These are phyloP conservation scores for Colletotrichum abscissum DNA, from an alignment of 2,329 filamentous ascomycete species.

Conservation along the genomic window DNA sequence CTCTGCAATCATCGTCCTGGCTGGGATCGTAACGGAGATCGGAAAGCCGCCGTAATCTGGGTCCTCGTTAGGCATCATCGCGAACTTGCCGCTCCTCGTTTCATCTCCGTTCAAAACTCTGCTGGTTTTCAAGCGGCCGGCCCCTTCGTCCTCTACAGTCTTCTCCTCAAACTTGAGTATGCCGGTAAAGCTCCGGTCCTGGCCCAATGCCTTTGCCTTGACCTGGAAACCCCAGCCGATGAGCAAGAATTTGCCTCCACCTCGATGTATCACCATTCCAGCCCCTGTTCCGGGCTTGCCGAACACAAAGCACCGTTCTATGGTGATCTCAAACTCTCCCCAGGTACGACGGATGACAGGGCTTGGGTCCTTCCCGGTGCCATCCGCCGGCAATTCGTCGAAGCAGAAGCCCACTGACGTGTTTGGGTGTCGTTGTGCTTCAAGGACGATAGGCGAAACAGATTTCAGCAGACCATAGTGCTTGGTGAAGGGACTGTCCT, in stretches of 20 bases:
- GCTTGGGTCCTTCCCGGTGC: conserved; percentile 27
- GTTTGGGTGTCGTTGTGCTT: neutral
- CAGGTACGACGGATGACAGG: conserved; percentile 39
- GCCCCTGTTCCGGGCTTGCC: conserved; percentile 49
- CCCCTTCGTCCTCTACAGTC: conserved; percentile 43
- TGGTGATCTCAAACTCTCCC: conserved; percentile 46
- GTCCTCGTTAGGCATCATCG: conserved; percentile 64
- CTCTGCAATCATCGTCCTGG: conserved; percentile 58
- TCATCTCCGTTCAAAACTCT: conserved; percentile 53
- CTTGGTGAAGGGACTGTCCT: neutral
- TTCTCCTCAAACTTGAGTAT: conserved; percentile 49
- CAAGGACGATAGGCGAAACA: neutral
- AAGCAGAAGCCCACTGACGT: conserved; percentile 45
- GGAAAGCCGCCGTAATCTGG: conserved; percentile 67
- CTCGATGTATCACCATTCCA: conserved; percentile 50
- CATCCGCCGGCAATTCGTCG: conserved; percentile 40
- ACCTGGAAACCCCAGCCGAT: neutral
- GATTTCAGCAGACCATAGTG: neutral
- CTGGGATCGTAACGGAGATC: conserved; percentile 64
- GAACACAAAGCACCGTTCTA: conserved; percentile 52
- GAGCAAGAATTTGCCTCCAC: conserved; percentile 37
- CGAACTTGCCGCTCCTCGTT: conserved; percentile 52
- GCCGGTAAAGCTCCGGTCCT: conserved; percentile 18
- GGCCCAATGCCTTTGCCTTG: neutral
- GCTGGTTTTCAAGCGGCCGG: neutral